phyloP scores from a whole-genome alignment of 2,329 filamentous ascomycete species.

The Ploettnerulaceae sp. region DNA sequence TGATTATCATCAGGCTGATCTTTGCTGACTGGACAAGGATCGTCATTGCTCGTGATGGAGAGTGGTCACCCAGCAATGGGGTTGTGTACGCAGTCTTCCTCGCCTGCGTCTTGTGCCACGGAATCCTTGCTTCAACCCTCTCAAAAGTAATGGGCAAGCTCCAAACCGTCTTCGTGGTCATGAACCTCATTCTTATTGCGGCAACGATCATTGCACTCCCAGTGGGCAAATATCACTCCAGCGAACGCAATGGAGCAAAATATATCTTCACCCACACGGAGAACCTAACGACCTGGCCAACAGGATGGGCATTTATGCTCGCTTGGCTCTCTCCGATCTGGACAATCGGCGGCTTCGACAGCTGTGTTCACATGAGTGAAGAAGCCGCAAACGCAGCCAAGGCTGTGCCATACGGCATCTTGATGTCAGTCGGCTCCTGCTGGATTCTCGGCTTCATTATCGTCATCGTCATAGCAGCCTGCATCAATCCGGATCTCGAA shows the following conservation, averaged over 20 bases:
- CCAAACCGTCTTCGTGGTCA: conserved; percentile 50
- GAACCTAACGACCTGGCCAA: conserved; percentile 54
- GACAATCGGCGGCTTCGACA: conserved; percentile 54
- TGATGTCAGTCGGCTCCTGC: conserved; percentile 51
- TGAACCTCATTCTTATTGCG: conserved; percentile 51
- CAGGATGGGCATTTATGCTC: conserved; percentile 54
- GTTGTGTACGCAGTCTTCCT: conserved; percentile 54
- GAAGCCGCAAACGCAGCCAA: conserved; percentile 56
- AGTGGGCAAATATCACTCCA: conserved; percentile 38
- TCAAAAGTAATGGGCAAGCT: conserved; percentile 55
- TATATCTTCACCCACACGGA: conserved; percentile 54
- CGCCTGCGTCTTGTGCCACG: conserved; percentile 49
- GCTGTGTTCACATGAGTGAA: conserved; percentile 55
- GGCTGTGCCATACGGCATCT: conserved; percentile 54
- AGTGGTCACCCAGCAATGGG: conserved; percentile 51
- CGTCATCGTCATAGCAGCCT: conserved; percentile 52
- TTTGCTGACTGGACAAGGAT: conserved; percentile 34
- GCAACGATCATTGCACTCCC: conserved; percentile 54
- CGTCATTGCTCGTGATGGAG: conserved; percentile 50
- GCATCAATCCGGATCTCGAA: conserved; percentile 49
- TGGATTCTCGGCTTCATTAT: conserved; percentile 55
- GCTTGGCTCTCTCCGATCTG: conserved; percentile 58
- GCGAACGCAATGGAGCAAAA: conserved; percentile 38
- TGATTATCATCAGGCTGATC: neutral
- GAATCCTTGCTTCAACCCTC: conserved; percentile 47